Evolutionary conservation across 768 basidiomycete species (phyloP), one percentile per base, ranked within the genome.

Genomic region (Mycena rosella): DNA sequence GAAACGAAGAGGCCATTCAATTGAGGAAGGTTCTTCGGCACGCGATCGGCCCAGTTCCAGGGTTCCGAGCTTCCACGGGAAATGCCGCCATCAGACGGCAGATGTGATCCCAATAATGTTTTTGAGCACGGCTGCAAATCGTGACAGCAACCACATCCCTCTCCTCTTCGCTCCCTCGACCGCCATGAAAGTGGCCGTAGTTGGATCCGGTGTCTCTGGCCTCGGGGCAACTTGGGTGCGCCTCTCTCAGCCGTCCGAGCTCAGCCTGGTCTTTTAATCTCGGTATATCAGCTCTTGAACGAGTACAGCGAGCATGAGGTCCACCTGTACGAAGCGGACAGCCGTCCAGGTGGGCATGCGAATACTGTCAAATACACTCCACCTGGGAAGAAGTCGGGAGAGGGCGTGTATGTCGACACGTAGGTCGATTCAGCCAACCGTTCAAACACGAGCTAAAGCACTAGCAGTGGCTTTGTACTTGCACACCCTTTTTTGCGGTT

Each of bases 171-270:
- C n/a, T n/a, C n/a, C n/a, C n/a, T n/a, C n/a, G n/a, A n/a, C 17
- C 11, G 38, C 65, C 62, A 88, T 88, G 87, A 89, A 83, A 72
- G 81, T 94, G 49, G 93, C 92, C 3, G 88, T 94, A 30, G 86
- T 94, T 22, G 93, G 92, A 6, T 89, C 91, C 48, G 92, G 92
- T 10, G 88, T 91, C n/a, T 89, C 91, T 36, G 92, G 92, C n/a
- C 84, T 95, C 4, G 89, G 84, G 22, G 90, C 91, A 17, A 89
- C 90, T 13, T 94, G 92, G 91, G 91, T 89, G 61, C 68, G 84
- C 52, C 18, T 30, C 13, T n/a, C 13, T 55, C n/a, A n/a, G 4
- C 9, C 18, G 15, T 18, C 0, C n/a, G n/a, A n/a, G 13, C 44
- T 26, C 30, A 32, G 29, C 14, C 1, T 11, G 15, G 29, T 9